Percentiles rank a stretch among this genome's conserved stretches.
Evolutionary conservation across 345 rosid genomes (phyloP).

Genomic region (Linum tenue): DNA sequence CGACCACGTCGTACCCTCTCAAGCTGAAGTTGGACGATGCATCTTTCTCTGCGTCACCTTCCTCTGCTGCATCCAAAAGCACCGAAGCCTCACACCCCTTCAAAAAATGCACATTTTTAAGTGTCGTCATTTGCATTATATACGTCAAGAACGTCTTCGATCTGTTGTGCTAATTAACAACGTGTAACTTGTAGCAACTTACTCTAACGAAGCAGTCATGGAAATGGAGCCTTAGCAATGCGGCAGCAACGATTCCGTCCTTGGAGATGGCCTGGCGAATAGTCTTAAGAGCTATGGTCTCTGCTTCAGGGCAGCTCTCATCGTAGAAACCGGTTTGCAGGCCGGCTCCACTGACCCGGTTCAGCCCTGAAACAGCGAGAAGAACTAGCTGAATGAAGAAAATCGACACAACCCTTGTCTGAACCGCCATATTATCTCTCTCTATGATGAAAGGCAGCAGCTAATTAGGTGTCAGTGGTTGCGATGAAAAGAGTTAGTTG

Average conservation of each 20-base stretch:
- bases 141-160: too few relatives aligned
- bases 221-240: conserved; percentile 23
- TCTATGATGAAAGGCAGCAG: too few relatives aligned
- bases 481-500: too few relatives aligned
- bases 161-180: neutral
- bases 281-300: conserved; percentile 19
- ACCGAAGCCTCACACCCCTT: conserved; percentile 56
- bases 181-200: conserved; percentile 6
- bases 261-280: conserved; percentile 26
- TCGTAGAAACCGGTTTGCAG: conserved; percentile 30
- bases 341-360: conserved; percentile 12
- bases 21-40: conserved; percentile 29
- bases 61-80: conserved; percentile 29
- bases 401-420: conserved; percentile 22
- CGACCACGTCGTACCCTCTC: conserved; percentile 42
- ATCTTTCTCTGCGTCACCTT: conserved; percentile 36
- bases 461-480: too few relatives aligned
- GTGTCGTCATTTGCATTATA: too few relatives aligned
- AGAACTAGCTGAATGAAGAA: conserved; percentile 24
- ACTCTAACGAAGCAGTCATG: conserved; percentile 28
- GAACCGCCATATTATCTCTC: too few relatives aligned
- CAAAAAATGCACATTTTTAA: neutral
- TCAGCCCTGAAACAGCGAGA: conserved; percentile 12
- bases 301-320: conserved; percentile 30
- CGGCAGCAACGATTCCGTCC: conserved; percentile 36